Evolutionary conservation across 176 grass and related monocot genomes (phyloP), one percentile per base, ranked within the genome.

Genomic region (Raddia guianensis): DNA sequence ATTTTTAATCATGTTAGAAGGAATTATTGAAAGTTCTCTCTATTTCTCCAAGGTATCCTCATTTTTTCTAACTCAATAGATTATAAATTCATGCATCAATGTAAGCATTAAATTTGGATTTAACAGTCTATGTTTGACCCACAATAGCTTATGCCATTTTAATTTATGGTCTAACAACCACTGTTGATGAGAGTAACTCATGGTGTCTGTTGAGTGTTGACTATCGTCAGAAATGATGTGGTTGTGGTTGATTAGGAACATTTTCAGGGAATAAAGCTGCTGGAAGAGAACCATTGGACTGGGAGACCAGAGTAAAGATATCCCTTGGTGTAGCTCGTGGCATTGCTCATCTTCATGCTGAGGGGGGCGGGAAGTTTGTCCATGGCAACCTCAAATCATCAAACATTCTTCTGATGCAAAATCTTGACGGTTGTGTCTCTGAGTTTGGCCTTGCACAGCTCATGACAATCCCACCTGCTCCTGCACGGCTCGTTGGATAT

Each of bases 301-400:
- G 96, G 96, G 90, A 95, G 3, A 87, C 92, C 12, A 85, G 96
- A 33, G 81, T 99, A 21, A 93, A 95, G 67, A 84, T 99, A 55
- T 93, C 86, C 14, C 74, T 95, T n/a, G 88, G 89, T 18, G 86
- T 84, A 63, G 96, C 96, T 7, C 88, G 69, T 15, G 96, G 96
- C 33, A 82, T 99, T 2, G 81, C 88, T 9, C 93, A 91, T 80
- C 78, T 95, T 65, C 96, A 99, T 78, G 69, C 72, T 1, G 90
- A 93, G 78, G 88, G 88, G 5, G 85, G 90, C n/a, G 96, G 92
- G 55, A 99, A 93, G 78, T 95, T 99, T 69, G 87, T 86, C 81
- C 96, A 99, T 51, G 92, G 96, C 75, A 95, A 95, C 67, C 83
- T 99, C 35, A 95, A 99, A 77, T 88, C 96, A 66, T 90, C 88